phyloP scores from a whole-genome alignment of 306 rosid genomes.

The Cicer pinnatifidum region DNA sequence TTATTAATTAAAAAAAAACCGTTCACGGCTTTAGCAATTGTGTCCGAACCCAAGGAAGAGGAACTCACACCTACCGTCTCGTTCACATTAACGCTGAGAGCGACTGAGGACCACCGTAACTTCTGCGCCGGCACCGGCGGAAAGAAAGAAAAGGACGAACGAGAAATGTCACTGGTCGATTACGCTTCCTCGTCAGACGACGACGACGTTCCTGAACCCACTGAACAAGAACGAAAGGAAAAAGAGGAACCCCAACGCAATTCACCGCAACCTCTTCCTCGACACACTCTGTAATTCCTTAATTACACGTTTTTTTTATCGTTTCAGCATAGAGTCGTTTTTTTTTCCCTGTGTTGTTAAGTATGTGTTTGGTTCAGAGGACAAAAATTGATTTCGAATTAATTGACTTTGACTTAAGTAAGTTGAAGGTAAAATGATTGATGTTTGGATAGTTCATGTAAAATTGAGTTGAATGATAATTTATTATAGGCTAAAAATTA shows the following conservation, averaged over 20 bases:
- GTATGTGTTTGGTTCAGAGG: too few species aligned
- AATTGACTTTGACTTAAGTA: too few species aligned
- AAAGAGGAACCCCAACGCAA: constrained; percentile 38
- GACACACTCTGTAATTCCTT: constrained; percentile 52
- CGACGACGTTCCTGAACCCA: constrained; percentile 63
- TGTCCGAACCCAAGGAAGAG: neutral
- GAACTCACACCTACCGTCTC: neutral
- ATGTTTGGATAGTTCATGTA: too few species aligned
- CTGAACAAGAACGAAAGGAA: constrained; percentile 43
- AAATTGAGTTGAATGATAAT: too few species aligned
- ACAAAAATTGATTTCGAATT: too few species aligned
- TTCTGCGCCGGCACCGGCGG: constrained; percentile 10
- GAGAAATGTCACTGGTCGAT: constrained; percentile 83
- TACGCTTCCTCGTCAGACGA: constrained; percentile 91
- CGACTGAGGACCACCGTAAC: neutral
- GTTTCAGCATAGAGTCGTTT: neutral
- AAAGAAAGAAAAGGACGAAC: constrained; percentile 39
- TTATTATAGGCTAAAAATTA: too few species aligned
- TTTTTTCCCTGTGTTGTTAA: too few species aligned
- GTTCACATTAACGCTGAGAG: constrained; percentile 13
- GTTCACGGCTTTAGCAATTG: neutral
- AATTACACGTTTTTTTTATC: neutral
- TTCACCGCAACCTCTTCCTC: constrained; percentile 44
- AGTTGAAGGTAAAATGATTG: too few species aligned
- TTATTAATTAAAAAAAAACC: neutral